phyloP scores from a whole-genome alignment of 495 filamentous ascomycete genomes.

The Annulohypoxylon nitens region DNA sequence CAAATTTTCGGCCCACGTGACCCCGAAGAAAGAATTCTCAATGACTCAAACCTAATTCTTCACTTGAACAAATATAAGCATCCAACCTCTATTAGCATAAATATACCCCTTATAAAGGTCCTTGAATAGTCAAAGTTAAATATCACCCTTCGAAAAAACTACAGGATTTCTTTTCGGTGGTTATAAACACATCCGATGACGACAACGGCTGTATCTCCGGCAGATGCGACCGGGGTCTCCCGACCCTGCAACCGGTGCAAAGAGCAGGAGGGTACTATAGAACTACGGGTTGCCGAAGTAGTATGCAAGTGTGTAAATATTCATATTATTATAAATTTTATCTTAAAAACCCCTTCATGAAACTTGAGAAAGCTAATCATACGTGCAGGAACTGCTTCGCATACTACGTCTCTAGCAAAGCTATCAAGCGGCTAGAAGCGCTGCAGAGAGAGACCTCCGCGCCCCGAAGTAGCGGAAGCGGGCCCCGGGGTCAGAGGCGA shows the following conservation, averaged over 20 bases:
- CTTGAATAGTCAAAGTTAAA: background rate
- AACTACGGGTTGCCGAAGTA: slow-evolving; percentile 53
- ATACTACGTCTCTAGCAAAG: slow-evolving; percentile 79
- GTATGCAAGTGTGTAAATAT: slow-evolving; percentile 55
- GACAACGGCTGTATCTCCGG: slow-evolving; percentile 34
- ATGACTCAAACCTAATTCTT: slow-evolving; percentile 33
- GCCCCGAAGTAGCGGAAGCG: slow-evolving; percentile 50
- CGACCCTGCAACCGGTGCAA: slow-evolving; percentile 57
- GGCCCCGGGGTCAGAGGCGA: slow-evolving; percentile 51
- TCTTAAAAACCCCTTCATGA: slow-evolving; percentile 12
- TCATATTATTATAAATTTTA: too few relatives aligned
- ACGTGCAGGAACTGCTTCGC: slow-evolving; percentile 76
- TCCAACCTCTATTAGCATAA: background rate
- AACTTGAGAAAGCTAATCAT: slow-evolving; percentile 39
- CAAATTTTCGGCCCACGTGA: slow-evolving; percentile 34
- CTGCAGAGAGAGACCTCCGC: slow-evolving; percentile 64
- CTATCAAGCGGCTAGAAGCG: slow-evolving; percentile 79
- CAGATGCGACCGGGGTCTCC: slow-evolving; percentile 25
- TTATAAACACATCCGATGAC: slow-evolving; percentile 31
- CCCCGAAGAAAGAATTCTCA: slow-evolving; percentile 22
- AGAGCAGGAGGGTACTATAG: slow-evolving; percentile 50
- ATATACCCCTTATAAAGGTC: background rate
- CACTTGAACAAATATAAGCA: slow-evolving; percentile 2
- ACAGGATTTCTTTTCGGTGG: too few relatives aligned
- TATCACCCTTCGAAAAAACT: too few relatives aligned